Evolutionary conservation across 2,329 filamentous ascomycete species (phyloP).

Genomic region (Pseudogymnoascus pannorum): DNA sequence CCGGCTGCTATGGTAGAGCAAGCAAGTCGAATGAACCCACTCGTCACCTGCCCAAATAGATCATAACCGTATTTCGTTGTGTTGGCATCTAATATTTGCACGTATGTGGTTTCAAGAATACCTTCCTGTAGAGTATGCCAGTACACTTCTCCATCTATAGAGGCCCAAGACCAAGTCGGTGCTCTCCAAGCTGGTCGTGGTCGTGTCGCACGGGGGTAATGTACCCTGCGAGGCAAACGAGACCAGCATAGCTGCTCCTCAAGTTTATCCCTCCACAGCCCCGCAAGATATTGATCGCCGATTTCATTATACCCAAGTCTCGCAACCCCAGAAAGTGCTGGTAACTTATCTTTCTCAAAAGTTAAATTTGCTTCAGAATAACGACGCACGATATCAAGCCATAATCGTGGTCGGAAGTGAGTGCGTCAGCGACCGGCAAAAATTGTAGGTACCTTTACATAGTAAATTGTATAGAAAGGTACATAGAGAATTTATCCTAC

Average conservation of each 20-base stretch:
- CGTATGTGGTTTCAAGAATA: slow-evolving; percentile 9
- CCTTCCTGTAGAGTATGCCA: slow-evolving; percentile 6
- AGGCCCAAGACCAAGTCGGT: slow-evolving; percentile 17
- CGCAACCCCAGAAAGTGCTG: slow-evolving; percentile 17
- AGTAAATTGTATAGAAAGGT: too few species aligned
- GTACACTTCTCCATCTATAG: slow-evolving; percentile 11
- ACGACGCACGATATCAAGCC: slow-evolving; percentile 4
- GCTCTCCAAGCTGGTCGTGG: slow-evolving; percentile 13
- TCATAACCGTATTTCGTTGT: slow-evolving; percentile 12
- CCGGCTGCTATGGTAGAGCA: slow-evolving; percentile 14
- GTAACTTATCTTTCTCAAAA: slow-evolving; percentile 13
- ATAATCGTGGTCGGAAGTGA: too few species aligned
- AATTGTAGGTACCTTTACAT: too few species aligned
- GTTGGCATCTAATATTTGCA: slow-evolving; percentile 13
- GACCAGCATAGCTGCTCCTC: slow-evolving; percentile 15
- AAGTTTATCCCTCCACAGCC: slow-evolving; percentile 15
- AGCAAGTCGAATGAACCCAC: slow-evolving; percentile 16
- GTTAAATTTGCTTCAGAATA: slow-evolving; percentile 14
- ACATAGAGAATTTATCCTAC: too few species aligned
- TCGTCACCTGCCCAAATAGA: slow-evolving; percentile 14
- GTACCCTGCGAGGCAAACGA: too few species aligned
- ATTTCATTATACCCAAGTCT: not conserved
- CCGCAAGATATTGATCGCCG: not conserved
- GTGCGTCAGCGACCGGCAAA: too few species aligned
- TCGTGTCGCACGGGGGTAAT: too few species aligned